These are phyloP conservation scores for Sporisorium iseilematis-ciliati DNA, from an alignment of 1,284 basidiomycete genomes.

Conservation along the genomic window DNA sequence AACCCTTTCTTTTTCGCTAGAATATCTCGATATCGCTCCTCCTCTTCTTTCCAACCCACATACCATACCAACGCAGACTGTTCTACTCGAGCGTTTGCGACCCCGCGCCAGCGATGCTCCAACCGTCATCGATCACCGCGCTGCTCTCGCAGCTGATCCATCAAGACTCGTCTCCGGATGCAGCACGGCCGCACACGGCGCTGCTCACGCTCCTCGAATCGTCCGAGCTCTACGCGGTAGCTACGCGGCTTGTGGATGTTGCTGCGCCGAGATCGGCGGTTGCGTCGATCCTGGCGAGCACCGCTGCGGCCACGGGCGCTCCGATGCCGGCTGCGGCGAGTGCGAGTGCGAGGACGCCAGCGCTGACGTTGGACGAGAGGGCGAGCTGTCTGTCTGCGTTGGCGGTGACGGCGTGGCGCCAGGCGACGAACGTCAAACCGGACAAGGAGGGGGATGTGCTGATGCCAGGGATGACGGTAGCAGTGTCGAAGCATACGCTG, in stretches of 20 bases:
- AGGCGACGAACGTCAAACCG: conserved; percentile 8
- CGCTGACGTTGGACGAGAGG: conserved; percentile 40
- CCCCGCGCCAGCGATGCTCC: conserved; percentile 46
- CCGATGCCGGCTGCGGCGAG: background rate
- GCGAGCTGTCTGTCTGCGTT: conserved; percentile 39
- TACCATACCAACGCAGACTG: background rate
- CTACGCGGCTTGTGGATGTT: conserved; percentile 27
- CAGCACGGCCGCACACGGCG: conserved; percentile 38
- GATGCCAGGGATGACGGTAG: conserved; percentile 19
- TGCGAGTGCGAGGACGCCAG: conserved; percentile 1
- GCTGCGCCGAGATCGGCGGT: conserved; percentile 18
- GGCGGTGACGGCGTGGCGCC: conserved; percentile 37
- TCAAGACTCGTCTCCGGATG: background rate
- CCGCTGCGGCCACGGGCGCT: conserved; percentile 25
- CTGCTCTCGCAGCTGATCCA: conserved; percentile 43
- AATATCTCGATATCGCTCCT: no score
- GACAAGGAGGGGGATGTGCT: conserved; percentile 1
- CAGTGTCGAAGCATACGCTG: conserved; percentile 30
- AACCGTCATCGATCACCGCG: conserved; percentile 36
- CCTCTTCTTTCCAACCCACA: no score
- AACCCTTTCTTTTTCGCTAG: no score
- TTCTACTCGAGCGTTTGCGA: background rate
- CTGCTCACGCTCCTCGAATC: conserved; percentile 40
- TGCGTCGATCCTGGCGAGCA: conserved; percentile 31
- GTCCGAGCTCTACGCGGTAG: conserved; percentile 44